phyloP scores from a whole-genome alignment of 371 early-diverging fungal genomes.

The Mucor sp. region DNA sequence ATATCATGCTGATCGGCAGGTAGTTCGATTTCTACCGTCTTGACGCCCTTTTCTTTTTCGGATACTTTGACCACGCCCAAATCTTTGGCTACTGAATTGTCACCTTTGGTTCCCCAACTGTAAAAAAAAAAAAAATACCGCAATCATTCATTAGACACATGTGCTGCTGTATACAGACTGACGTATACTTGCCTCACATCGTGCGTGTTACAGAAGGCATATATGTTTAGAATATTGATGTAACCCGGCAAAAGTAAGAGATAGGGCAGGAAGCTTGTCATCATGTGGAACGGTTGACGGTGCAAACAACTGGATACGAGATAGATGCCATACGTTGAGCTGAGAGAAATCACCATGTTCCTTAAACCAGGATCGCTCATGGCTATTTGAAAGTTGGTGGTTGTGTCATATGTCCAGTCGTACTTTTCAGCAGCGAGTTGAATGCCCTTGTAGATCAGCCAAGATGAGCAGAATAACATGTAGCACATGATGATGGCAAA shows the following conservation, averaged over 20 bases:
- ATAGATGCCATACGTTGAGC: conserved; percentile 70
- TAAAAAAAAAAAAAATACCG: neutral
- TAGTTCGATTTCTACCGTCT: conserved; percentile 60
- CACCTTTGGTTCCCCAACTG: conserved; percentile 96
- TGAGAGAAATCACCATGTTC: conserved; percentile 57
- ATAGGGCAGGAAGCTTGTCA: conserved; percentile 67
- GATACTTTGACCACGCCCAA: conserved; percentile 66
- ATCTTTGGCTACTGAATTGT: conserved; percentile 59
- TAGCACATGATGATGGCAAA: conserved; percentile 50
- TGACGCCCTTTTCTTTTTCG: conserved; percentile 46
- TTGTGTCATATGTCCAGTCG: conserved; percentile 31
- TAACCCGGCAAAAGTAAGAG: conserved; percentile 64
- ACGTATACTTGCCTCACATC: conserved; percentile 61
- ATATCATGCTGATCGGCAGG: conserved; percentile 74
- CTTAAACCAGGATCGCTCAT: conserved; percentile 54
- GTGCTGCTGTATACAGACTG: neutral
- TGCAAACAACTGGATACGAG: conserved; percentile 62
- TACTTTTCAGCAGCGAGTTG: conserved; percentile 29
- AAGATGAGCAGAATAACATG: conserved; percentile 45
- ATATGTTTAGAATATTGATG: conserved; percentile 68
- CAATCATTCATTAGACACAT: too few relatives aligned
- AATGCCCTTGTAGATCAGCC: conserved; percentile 56
- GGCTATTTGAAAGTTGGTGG: conserved; percentile 28
- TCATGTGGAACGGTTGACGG: conserved; percentile 70
- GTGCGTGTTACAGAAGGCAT: conserved; percentile 75